Evolutionary conservation across 2,329 filamentous ascomycete species (phyloP).

Genomic region (Aspergillus bombycis): DNA sequence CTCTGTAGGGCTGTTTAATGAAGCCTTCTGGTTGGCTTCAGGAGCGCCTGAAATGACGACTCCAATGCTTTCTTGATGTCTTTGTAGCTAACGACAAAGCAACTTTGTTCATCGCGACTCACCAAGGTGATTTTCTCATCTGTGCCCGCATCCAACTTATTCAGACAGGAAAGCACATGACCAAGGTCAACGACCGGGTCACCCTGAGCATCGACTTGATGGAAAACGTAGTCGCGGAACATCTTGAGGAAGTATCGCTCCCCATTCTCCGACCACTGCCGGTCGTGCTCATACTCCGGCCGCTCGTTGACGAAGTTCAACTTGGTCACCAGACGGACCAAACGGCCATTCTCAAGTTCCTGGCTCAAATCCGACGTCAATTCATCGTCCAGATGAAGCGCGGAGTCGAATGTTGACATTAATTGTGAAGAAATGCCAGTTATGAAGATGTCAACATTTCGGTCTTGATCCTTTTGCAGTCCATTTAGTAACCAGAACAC

Average conservation of each 20-base stretch:
- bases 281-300: conserved; percentile 77
- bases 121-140: conserved; percentile 85
- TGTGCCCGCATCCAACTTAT: conserved; percentile 87
- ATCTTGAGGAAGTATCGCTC: conserved; percentile 91
- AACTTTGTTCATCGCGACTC: conserved; percentile 86
- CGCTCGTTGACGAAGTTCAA: conserved; percentile 87
- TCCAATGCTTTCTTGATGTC: conserved; percentile 74
- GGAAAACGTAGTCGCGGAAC: conserved; percentile 96
- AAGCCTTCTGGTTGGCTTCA: conserved; percentile 46
- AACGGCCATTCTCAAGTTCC: conserved; percentile 86
- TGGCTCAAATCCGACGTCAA: conserved; percentile 71
- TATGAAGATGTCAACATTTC: conserved; percentile 74
- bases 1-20: conserved; percentile 26
- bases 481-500: conserved; percentile 80
- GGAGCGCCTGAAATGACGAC: conserved; percentile 62
- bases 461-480: conserved; percentile 64
- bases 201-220: conserved; percentile 85
- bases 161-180: conserved; percentile 83
- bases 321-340: conserved; percentile 80
- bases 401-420: conserved; percentile 73
- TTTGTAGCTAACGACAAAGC: conserved; percentile 85
- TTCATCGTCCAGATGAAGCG: conserved; percentile 77
- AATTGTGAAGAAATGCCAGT: conserved; percentile 77
- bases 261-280: conserved; percentile 86
- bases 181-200: conserved; percentile 83